These are phyloP conservation scores for Hanseniaspora lachancei DNA, from an alignment of 805 yeast species.

Conservation along the genomic window DNA sequence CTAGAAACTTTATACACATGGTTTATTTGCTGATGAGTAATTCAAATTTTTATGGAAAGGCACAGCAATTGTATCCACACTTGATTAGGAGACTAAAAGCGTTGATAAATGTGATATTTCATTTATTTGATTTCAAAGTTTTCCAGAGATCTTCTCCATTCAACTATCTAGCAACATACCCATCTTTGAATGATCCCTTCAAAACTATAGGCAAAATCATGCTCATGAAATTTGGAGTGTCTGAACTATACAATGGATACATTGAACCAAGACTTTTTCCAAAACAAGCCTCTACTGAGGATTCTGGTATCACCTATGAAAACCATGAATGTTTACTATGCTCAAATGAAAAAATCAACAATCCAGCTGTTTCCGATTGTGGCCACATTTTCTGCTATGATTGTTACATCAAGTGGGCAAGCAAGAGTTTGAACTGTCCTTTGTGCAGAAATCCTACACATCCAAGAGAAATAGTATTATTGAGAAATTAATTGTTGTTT, in stretches of 20 bases:
- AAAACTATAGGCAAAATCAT: background rate
- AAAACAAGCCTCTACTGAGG: background rate
- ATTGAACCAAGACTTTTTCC: background rate
- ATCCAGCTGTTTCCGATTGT: constrained; percentile 78
- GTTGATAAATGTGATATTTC: background rate
- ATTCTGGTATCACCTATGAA: background rate
- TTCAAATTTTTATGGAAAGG: background rate
- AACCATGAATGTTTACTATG: constrained; percentile 57
- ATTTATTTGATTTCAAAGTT: background rate
- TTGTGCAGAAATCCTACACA: constrained; percentile 60
- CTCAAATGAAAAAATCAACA: constrained; percentile 51
- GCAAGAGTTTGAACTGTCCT: constrained; percentile 57
- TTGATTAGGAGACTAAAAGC: background rate
- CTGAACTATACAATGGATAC: background rate
- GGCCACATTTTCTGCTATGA: constrained; percentile 92
- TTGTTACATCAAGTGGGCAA: constrained; percentile 79
- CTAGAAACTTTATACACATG: background rate
- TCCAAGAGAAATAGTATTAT: constrained; percentile 39
- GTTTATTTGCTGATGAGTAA: background rate
- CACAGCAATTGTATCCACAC: background rate
- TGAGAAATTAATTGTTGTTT: constrained; percentile 25
- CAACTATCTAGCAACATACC: background rate
- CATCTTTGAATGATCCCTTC: background rate
- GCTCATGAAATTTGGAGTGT: background rate
- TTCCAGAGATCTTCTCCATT: background rate